phyloP scores from a whole-genome alignment of 495 filamentous ascomycete species.

The Penicillium coffeae region DNA sequence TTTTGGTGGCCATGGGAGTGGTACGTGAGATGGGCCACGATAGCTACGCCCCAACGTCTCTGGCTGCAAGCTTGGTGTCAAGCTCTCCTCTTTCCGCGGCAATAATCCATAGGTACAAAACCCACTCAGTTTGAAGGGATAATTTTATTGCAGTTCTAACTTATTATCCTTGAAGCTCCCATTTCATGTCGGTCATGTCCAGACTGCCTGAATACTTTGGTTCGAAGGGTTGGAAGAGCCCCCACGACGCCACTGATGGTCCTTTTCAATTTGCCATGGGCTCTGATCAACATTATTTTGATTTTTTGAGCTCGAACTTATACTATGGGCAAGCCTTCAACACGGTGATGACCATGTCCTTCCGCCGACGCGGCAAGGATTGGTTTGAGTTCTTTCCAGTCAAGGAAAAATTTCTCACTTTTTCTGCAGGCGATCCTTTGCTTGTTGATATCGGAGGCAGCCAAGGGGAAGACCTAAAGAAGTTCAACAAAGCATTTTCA shows the following conservation, averaged over 20 bases:
- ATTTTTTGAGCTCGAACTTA: conserved; percentile 7
- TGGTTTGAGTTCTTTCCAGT: conserved; percentile 22
- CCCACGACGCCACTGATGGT: conserved; percentile 10
- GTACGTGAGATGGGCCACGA: conserved; percentile 8
- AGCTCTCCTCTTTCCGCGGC: conserved; percentile 11
- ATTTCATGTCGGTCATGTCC: conserved; percentile 11
- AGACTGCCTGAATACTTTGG: conserved; percentile 15
- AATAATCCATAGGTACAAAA: conserved; percentile 14
- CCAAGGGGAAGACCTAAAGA: conserved; percentile 50
- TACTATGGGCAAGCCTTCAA: conserved; percentile 19
- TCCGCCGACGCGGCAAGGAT: conserved; percentile 11
- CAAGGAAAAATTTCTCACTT: not conserved
- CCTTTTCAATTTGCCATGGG: conserved; percentile 13
- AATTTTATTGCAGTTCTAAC: not conserved
- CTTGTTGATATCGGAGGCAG: conserved; percentile 56
- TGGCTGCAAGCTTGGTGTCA: conserved; percentile 14
- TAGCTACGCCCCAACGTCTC: conserved; percentile 3
- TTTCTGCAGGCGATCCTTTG: conserved; percentile 3
- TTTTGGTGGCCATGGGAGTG: conserved; percentile 14
- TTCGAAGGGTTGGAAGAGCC: conserved; percentile 8
- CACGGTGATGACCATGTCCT: conserved; percentile 16
- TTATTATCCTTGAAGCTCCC: conserved; percentile 5
- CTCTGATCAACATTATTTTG: conserved; percentile 13
- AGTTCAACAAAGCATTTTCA: conserved; percentile 42
- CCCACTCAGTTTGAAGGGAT: not conserved